Evolutionary conservation across 768 basidiomycete species (phyloP), one percentile per base, ranked within the genome.

Genomic region (Kwoniella sp.): DNA sequence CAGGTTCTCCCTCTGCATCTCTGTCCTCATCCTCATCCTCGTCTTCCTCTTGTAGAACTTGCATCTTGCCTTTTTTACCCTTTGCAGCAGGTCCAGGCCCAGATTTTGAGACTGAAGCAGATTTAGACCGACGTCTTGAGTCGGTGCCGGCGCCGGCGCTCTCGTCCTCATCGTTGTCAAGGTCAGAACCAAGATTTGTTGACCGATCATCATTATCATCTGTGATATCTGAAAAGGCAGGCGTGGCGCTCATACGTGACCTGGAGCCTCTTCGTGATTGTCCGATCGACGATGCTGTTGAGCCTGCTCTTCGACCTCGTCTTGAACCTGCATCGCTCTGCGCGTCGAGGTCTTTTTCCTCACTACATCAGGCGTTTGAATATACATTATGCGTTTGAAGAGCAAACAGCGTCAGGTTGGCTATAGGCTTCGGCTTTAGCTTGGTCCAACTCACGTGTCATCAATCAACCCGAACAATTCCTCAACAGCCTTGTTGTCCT

Each of bases 381-480:
- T n/a, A n/a, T n/a, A n/a, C n/a, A n/a, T n/a, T n/a, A n/a, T n/a
- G n/a, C n/a, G n/a, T n/a, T n/a, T n/a, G n/a, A n/a, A n/a, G n/a
- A n/a, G n/a, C n/a, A n/a, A n/a, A n/a, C n/a, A n/a, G n/a, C n/a
- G n/a, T n/a, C n/a, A n/a, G n/a, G n/a, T n/a, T n/a, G n/a, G n/a
- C n/a, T n/a, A n/a, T n/a, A n/a, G n/a, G n/a, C n/a, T n/a, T n/a
- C n/a, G n/a, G n/a, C n/a, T n/a, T n/a, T n/a, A n/a, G n/a, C n/a
- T n/a, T n/a, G n/a, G 15, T 9, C n/a, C 46, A 19, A 66, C 70
- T 65, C 57, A 75, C 73, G 70, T 61, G 22, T 66, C 70, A 55
- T 72, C 73, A 36, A 75, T 68, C 44, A 70, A 65, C 6, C 61
- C 70, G 53, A 67, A 75, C 22, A 75, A 37, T 44, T 66, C 67